Percentiles rank a stretch among this genome's conserved stretches.
Evolutionary conservation across 2,329 filamentous ascomycete genomes (phyloP).

Genomic region (Lachnellula arida): DNA sequence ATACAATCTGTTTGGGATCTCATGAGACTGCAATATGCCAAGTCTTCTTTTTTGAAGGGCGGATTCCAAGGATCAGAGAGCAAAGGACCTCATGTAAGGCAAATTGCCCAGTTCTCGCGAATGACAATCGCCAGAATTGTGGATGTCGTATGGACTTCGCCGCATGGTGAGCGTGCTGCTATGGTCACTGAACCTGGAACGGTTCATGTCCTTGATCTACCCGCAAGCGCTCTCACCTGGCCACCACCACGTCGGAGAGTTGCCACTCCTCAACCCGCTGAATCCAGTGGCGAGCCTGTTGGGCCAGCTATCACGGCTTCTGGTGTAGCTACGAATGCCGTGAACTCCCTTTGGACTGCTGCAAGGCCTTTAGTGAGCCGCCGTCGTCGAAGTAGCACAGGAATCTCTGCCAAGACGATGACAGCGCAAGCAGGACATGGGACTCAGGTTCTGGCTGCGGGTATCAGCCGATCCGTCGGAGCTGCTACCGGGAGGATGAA

Average conservation of each 20-base stretch:
- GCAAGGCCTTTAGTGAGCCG: constrained; percentile 30
- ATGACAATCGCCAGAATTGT: constrained; percentile 90
- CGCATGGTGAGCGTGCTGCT: constrained; percentile 75
- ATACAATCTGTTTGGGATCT: constrained; percentile 79
- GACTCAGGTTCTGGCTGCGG: constrained; percentile 67
- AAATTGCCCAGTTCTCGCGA: constrained; percentile 82
- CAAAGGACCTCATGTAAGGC: constrained; percentile 61
- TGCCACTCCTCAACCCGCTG: constrained; percentile 13
- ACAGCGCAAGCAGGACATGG: constrained; percentile 58
- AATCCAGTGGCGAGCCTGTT: constrained; percentile 34
- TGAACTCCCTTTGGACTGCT: constrained; percentile 31
- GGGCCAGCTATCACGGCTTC: constrained; percentile 44
- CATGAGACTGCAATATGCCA: constrained; percentile 59
- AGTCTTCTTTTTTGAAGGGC: constrained; percentile 54
- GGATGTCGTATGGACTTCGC: constrained; percentile 82
- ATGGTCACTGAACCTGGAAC: constrained; percentile 95
- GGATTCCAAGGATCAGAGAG: constrained; percentile 37
- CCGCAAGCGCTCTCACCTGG: constrained; percentile 78
- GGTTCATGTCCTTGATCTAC: constrained; percentile 86
- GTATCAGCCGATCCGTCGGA: constrained; percentile 68
- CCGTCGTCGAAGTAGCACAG: constrained; percentile 30
- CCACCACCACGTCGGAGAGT: constrained; percentile 60
- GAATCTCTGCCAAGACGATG: constrained; percentile 28
- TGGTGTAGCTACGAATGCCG: constrained; percentile 31
- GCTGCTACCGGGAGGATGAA: constrained; percentile 64